Evolutionary conservation across 148 eudicot genomes (phyloP), one percentile per base, ranked within the genome.

Genomic region (Linanthus parryae): DNA sequence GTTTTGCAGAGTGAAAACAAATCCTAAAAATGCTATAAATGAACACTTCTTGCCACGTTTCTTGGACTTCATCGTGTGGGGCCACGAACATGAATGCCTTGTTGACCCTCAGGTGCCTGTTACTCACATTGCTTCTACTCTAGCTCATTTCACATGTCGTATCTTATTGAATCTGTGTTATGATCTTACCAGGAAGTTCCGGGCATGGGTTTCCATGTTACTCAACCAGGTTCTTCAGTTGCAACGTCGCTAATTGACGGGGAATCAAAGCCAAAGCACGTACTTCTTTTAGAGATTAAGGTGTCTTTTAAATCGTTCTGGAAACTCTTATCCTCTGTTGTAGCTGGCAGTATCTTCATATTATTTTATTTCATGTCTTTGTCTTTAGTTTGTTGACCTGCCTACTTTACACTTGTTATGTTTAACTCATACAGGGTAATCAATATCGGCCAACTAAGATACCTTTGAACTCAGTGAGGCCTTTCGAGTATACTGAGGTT

Each of bases 11-110:
- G 88, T 92, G 66, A 92, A 92, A 76, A 53, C 99, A 73, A 92
- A 88, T 78, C 95, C 96, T n/a, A 92, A 92, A 76, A 92, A 92
- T 73, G 99, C 99, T 7, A 92, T 92, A 65, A 92, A 82, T 74
- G 99, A 92, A 75, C 99, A 92, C 62, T 88, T 92, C 52, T 64
- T 92, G 59, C 99, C 99, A 5, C 68, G 96, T 8, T 92, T 92
- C 67, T 81, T 92, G 74, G 99, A 92, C 68, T 92, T 92, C 59
- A 68, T 92, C 28, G 95, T 92, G 52, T 92, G 99, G 99, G 99
- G 99, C n/a, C 99, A 92, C 72, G 99, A 92, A 62, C 99, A 92
- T 62, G 99, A 92, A 78, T 87, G 99, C 70, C 81, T 92, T 64
- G 69, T 88, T 77, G 96, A 88, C 53, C 99, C 99, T 52, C 94